A percentile compares a stretch with the other conserved stretches of the same genome.
Evolutionary conservation across 2,329 filamentous ascomycete genomes (phyloP).

Genomic region (Xylariaceae sp.): DNA sequence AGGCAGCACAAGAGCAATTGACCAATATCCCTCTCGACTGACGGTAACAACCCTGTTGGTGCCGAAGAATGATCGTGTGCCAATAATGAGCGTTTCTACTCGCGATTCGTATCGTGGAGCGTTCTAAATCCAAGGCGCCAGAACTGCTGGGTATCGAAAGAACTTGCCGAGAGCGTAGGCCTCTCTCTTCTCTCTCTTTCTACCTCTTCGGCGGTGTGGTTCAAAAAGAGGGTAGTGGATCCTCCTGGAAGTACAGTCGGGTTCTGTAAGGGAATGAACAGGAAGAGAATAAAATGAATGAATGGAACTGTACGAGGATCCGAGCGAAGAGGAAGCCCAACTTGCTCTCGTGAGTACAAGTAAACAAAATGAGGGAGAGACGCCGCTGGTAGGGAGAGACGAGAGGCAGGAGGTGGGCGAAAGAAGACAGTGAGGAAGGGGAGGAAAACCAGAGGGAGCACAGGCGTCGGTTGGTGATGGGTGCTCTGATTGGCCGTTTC

Average conservation of each 20-base stretch:
- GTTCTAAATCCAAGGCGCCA: conserved; percentile 20
- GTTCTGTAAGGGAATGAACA: conserved; percentile 6
- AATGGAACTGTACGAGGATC: conserved; percentile 20
- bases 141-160: conserved; percentile 8
- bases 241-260: conserved; percentile 20
- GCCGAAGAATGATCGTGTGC: conserved; percentile 1
- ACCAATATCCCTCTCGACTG: background rate
- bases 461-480: conserved; percentile 4
- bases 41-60: background rate
- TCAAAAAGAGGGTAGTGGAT: conserved; percentile 16
- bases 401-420: conserved; percentile 7
- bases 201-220: no score
- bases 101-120: conserved; percentile 15
- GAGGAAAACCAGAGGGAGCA: conserved; percentile 12
- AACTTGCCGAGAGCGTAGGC: conserved; percentile 5
- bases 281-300: conserved; percentile 24
- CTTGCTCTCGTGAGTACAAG: conserved; percentile 9
- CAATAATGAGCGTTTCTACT: conserved; percentile 18
- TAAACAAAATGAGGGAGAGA: conserved; percentile 13
- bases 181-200: no score
- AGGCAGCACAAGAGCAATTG: conserved; percentile 1
- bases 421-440: conserved; percentile 1
- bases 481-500: conserved; percentile 10
- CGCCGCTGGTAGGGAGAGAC: conserved; percentile 12
- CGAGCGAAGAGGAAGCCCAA: conserved; percentile 12